Base-by-base conservation (phyloP, 2,329 filamentous ascomycete species). In the Diaporthe ilicicola region DNA sequence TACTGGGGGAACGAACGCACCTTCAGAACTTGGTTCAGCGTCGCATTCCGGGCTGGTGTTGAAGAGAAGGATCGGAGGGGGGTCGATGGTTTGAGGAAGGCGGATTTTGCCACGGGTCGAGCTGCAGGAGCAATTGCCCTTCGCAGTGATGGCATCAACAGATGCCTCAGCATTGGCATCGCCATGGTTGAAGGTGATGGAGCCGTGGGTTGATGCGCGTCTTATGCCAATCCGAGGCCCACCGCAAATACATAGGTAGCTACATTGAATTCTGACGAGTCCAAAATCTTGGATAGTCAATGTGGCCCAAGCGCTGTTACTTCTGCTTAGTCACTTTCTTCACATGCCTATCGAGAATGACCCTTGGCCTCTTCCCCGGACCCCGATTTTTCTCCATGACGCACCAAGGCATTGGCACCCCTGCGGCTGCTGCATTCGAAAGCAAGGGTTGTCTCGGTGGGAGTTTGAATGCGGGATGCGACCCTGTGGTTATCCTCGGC, bases 21-120 rank as follows among this genome's bases (percentile, higher is more conserved):
- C 73, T 88, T 87, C 22, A 92, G 85, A 71, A 94, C 90, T 81
- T 94, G 92, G 83, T 92, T 94, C 76, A 93, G 86, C 10, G 92
- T 94, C 68, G 92, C 89, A 74, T 84, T 82, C 70, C 83, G 84
- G 37, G 84, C 77, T 0, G 89, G 83, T 0, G 91, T 78, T 73
- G 80, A 78, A 42, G 79, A 79, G 67, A 81, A 78, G 59, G 80
- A 75, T 59, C 82, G 78, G 71, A 76, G 76, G 70, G 69, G 44
- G 4, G 68, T 54, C n/a, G 71, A 74, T 73, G 75, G 75, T 24
- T 70, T 67, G 42, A 76, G 73, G 74, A 74, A 73, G 70, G 77
- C 67, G 44, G 74, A 48, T 75, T 74, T 54, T 61, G 72, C 55
- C 53, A 71, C 76, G 70, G 71, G 74, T 71, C 55, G 55, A 22